Percentiles rank a stretch among this genome's conserved stretches.
Conservation (phyloP, 441 rosid species). For the Metrosideros polymorpha region DNA sequence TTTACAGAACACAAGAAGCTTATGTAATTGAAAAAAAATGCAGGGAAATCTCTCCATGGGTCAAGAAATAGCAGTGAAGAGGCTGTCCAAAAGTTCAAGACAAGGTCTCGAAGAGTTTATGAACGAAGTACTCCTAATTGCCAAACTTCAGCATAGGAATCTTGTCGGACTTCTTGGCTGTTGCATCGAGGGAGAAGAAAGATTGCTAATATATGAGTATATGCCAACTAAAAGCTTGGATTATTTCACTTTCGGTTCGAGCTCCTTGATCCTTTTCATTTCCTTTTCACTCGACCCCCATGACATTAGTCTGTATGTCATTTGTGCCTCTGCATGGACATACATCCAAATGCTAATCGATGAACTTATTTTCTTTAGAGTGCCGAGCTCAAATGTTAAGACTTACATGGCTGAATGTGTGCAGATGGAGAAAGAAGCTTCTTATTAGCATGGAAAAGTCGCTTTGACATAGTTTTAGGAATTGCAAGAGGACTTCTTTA, state of each 20-base stretch:
- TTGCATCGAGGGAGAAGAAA: constrained; percentile 30
- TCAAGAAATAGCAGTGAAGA: background rate
- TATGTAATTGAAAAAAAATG: background rate
- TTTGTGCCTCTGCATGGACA: background rate
- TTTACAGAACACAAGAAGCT: background rate
- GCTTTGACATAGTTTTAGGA: background rate
- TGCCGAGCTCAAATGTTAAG: background rate
- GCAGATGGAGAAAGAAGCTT: background rate
- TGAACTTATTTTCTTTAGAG: background rate
- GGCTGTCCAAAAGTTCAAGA: background rate
- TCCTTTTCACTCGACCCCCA: background rate
- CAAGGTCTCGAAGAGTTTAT: background rate
- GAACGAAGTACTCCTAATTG: background rate
- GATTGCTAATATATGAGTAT: constrained; percentile 30
- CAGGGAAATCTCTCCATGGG: background rate
- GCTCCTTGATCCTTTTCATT: background rate
- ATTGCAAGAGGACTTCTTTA: constrained; percentile 2
- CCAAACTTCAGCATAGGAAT: background rate
- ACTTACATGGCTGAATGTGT: background rate
- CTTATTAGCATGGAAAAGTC: background rate
- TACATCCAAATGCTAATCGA: background rate
- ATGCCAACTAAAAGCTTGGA: constrained; percentile 40
- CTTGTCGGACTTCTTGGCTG: constrained; percentile 22
- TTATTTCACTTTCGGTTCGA: constrained; percentile 22
- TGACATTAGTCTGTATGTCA: background rate